These are phyloP conservation scores for Russula griseocarnosa DNA, from an alignment of 768 basidiomycete species.

Conservation along the genomic window DNA sequence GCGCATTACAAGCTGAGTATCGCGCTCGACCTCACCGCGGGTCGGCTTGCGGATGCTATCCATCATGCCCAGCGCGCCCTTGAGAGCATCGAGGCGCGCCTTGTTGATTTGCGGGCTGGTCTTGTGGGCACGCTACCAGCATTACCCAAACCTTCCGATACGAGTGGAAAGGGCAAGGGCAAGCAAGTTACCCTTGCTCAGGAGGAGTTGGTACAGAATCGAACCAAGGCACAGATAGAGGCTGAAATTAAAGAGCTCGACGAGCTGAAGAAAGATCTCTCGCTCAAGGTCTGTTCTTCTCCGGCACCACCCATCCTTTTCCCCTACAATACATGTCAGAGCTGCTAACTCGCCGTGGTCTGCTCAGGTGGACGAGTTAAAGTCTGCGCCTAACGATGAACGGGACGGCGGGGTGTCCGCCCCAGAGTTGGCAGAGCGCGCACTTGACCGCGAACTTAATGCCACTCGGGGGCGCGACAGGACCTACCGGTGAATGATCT, in stretches of 20 bases:
- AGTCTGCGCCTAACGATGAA: constrained; percentile 66
- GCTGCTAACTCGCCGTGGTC: neutral
- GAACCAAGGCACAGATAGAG: constrained; percentile 72
- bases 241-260: constrained; percentile 75
- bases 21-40: constrained; percentile 86
- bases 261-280: constrained; percentile 74
- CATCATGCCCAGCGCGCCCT: constrained; percentile 75
- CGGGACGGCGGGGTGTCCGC: constrained; percentile 44
- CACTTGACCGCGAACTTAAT: constrained; percentile 69
- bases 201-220: constrained; percentile 56
- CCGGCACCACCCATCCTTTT: too few relatives aligned
- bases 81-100: constrained; percentile 67
- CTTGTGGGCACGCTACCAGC: constrained; percentile 39
- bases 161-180: constrained; percentile 72
- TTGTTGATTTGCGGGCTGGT: constrained; percentile 53
- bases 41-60: constrained; percentile 78
- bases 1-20: constrained; percentile 93
- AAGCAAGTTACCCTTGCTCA: constrained; percentile 38
- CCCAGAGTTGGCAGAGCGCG: constrained; percentile 66
- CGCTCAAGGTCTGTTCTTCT: constrained; percentile 55
- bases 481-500: constrained; percentile 67
- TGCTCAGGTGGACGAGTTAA: constrained; percentile 84
- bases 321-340: too few relatives aligned
- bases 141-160: constrained; percentile 33
- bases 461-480: constrained; percentile 34